Base-by-base conservation (phyloP, 768 basidiomycete genomes). In the Russula foetens region DNA sequence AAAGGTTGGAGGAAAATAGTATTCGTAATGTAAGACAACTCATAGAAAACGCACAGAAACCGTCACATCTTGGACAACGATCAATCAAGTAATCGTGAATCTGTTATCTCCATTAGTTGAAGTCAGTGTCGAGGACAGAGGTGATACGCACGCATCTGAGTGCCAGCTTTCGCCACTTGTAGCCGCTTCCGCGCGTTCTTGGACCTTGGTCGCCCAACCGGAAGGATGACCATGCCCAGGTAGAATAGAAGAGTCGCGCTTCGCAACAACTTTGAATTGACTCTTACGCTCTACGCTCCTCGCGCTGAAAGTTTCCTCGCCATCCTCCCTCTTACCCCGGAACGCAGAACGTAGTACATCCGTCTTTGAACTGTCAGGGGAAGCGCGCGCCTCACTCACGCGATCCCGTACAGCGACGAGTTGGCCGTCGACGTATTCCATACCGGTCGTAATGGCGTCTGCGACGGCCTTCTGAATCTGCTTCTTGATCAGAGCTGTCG, bases 371-470 rank as follows among this genome's bases (percentile, higher is more conserved):
- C 35, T 44, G 11, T 67, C 66, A 31, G 65, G 67, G 39, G 76
- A 75, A 38, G 81, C 77, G 28, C 69, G 69, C 29, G 70, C 69
- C 69, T 79, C 80, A 52, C 80, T 90, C 65, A 82, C 84, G 39
- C 83, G 77, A 61, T 91, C 86, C n/a, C 90, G 77, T 47, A 98
- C 91, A n/a, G 81, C 79, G 24, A 92, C 88, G 21, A 98, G 82
- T 75, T 95, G 92, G 17, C 87, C 88, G 67, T 98, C 93, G 44
- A 93, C 76, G 66, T 93, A 90, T 71, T 92, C 92, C 63, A 98
- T 75, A 0, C 85, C 92, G 17, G 90, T 90, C 47, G 76, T 80
- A 56, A 98, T 82, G 3, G 85, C 85, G 55, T 84, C 86, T 44
- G 76, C 72, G 38, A 85, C 75, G 1, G 81, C 86, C 67, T 77